phyloP scores from a whole-genome alignment of 169 alveolate genomes.

The Eimeria maxima region DNA sequence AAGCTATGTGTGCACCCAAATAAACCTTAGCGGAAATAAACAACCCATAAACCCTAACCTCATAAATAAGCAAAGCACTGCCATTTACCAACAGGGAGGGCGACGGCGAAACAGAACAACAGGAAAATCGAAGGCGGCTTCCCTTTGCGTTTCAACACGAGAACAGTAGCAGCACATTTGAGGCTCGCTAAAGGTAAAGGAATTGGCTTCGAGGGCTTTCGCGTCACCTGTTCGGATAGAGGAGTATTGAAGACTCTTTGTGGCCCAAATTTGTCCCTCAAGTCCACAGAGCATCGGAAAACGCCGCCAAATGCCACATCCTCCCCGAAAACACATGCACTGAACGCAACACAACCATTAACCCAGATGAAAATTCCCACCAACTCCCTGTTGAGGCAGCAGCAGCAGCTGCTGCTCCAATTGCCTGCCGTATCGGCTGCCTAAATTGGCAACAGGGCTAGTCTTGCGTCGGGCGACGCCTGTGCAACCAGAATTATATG shows the following conservation, averaged over 20 bases:
- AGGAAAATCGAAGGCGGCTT: too few species aligned
- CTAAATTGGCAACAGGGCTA: neutral
- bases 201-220: neutral
- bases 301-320: slow-evolving; percentile 99
- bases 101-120: too few species aligned
- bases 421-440: neutral
- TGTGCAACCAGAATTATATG: neutral
- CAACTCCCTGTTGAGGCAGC: neutral
- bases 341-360: neutral
- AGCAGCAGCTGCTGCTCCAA: neutral
- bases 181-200: too few species aligned
- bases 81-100: too few species aligned
- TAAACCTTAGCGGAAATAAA: too few species aligned
- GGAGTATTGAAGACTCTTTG: slow-evolving; percentile 98
- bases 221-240: slow-evolving; percentile 95
- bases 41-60: too few species aligned
- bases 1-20: too few species aligned
- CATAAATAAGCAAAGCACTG: too few species aligned
- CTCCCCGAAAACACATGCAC: slow-evolving; percentile 96
- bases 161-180: too few species aligned
- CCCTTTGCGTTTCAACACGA: too few species aligned
- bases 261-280: slow-evolving; percentile 96
- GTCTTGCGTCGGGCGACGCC: neutral
- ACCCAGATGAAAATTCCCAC: neutral
- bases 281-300: slow-evolving; percentile 97